These are phyloP conservation scores for Magnaporthales sp. DNA, from an alignment of 2,329 filamentous ascomycete genomes.

Conservation along the genomic window DNA sequence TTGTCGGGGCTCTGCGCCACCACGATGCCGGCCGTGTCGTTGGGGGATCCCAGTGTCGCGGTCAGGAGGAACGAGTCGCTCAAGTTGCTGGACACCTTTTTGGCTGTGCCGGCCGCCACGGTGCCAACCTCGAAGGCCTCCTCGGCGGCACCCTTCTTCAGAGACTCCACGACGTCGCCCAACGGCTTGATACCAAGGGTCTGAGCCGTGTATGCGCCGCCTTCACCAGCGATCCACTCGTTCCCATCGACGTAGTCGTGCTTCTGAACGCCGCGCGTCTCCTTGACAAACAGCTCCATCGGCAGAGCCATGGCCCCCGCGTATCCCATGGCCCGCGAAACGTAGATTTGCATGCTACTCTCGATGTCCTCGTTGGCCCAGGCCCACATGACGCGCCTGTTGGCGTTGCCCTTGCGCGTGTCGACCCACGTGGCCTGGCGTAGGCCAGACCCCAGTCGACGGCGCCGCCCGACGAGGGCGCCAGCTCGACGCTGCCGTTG, in stretches of 20 bases:
- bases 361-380: constrained; percentile 6
- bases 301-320: not conserved
- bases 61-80: constrained; percentile 2
- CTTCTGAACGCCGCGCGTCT: not conserved
- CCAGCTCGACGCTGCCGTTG: not conserved
- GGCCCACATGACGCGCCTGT: constrained; percentile 2
- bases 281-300: no score
- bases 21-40: not conserved
- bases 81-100: not conserved
- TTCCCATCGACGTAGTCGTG: not conserved
- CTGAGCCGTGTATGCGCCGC: not conserved
- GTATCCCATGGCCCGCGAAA: not conserved
- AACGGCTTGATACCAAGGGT: not conserved
- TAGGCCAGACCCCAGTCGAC: constrained; percentile 3
- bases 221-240: not conserved
- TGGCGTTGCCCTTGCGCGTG: not conserved
- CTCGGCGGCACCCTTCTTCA: not conserved
- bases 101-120: not conserved
- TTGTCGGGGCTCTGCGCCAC: constrained; percentile 1
- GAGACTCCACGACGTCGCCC: not conserved
- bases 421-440: constrained; percentile 1
- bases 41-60: not conserved
- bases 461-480: not conserved
- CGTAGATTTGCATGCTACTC: not conserved
- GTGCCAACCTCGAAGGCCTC: not conserved